Percentiles rank a stretch among this genome's conserved stretches.
These are phyloP conservation scores for Prunella vulgaris DNA, from an alignment of 257 asterid species.

Conservation along the genomic window DNA sequence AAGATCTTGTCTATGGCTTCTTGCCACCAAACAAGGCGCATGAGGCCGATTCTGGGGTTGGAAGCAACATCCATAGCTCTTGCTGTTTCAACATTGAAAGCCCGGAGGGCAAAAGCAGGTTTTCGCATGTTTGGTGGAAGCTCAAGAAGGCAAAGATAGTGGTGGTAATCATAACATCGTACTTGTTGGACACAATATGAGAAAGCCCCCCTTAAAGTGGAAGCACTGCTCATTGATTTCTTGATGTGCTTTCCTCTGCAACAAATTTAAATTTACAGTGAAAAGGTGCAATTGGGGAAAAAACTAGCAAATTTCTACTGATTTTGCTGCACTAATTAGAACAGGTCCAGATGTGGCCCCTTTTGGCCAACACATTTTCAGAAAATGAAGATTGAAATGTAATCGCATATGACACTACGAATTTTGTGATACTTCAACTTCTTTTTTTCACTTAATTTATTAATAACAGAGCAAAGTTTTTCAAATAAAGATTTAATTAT, in stretches of 20 bases:
- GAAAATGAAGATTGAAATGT: not conserved
- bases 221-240: conserved; percentile 45
- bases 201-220: conserved; percentile 55
- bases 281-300: too few species aligned
- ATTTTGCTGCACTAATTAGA: too few species aligned
- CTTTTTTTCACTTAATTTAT: not conserved
- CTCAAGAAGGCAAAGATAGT: conserved; percentile 95
- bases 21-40: conserved; percentile 94
- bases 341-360: too few species aligned
- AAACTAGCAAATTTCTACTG: not conserved
- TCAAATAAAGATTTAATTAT: not conserved
- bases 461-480: not conserved
- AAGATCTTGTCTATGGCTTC: conserved; percentile 84
- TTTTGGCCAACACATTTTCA: too few species aligned
- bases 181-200: conserved; percentile 80
- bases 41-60: conserved; percentile 89
- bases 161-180: conserved; percentile 84
- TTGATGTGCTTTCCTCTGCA: conserved; percentile 24
- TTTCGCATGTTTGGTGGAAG: conserved; percentile 79
- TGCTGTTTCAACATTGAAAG: conserved; percentile 86
- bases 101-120: conserved; percentile 86
- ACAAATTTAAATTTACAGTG: not conserved
- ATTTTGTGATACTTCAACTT: not conserved
- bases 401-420: not conserved
- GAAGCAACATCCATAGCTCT: conserved; percentile 93